These are phyloP conservation scores for Gentiana dahurica DNA, from an alignment of 257 asterid genomes.

Conservation along the genomic window DNA sequence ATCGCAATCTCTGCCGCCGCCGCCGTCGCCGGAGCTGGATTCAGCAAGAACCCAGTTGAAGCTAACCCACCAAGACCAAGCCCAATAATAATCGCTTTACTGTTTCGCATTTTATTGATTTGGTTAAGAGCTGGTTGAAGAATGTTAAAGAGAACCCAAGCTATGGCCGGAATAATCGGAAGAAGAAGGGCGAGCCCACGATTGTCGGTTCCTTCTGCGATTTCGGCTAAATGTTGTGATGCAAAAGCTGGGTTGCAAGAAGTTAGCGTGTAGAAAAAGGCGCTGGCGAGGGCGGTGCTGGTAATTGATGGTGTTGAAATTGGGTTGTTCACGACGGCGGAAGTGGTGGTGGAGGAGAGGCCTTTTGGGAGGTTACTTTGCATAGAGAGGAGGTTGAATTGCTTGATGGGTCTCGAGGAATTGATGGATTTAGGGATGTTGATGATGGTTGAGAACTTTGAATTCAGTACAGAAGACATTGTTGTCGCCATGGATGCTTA, in stretches of 20 bases:
- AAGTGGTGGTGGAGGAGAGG: conserved; percentile 3
- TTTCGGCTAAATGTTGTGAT: conserved; percentile 71
- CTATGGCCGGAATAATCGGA: conserved; percentile 58
- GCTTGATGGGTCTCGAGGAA: conserved; percentile 22
- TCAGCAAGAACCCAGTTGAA: conserved; percentile 37
- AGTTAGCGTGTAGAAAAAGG: conserved; percentile 58
- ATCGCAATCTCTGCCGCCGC: conserved; percentile 34
- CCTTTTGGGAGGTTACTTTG: conserved; percentile 34
- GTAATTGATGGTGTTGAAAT: conserved; percentile 15
- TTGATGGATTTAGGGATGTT: conserved; percentile 15
- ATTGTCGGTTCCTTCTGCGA: conserved; percentile 69
- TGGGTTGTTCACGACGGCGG: not conserved
- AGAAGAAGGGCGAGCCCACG: conserved; percentile 59
- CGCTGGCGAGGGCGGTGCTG: conserved; percentile 50
- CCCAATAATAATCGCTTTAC: conserved; percentile 43
- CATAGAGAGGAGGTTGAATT: conserved; percentile 33
- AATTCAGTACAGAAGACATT: conserved; percentile 38
- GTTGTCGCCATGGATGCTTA: conserved; percentile 52
- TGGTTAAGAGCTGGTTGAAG: conserved; percentile 71
- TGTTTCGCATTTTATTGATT: conserved; percentile 59
- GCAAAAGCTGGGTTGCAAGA: conserved; percentile 64
- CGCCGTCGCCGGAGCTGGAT: conserved; percentile 47
- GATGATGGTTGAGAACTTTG: conserved; percentile 35
- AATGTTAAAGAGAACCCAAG: conserved; percentile 73
- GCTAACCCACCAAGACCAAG: conserved; percentile 50